Evolutionary conservation across 2,329 filamentous ascomycete species (phyloP), one percentile per base, ranked within the genome.

Genomic region (Ophiostoma himal-ulmi): DNA sequence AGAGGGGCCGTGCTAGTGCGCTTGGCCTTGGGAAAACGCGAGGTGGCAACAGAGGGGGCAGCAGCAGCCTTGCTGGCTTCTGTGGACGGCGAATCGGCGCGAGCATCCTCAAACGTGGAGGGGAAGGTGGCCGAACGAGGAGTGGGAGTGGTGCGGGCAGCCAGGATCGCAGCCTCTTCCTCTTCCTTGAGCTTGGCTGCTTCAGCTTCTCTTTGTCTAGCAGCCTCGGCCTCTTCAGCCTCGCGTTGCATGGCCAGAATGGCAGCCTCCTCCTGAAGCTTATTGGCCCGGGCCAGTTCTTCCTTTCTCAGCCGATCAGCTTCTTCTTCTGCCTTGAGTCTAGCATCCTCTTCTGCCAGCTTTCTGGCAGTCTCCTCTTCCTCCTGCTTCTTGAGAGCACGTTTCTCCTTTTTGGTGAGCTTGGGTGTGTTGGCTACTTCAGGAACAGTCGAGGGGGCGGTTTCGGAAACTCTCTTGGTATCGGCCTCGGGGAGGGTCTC

Each of bases 21-120:
- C 77, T 79, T 81, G 69, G 77, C 78, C 17, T 37, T 36, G 41
- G 70, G 70, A 44, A 71, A 71, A 22, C 68, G 68, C 6, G 70
- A 65, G 11, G 67, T 64, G 1, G 70, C 41, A 8, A 65, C 60
- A 11, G 64, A 62, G 5, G 69, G 54, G 48, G 67, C 69, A 8
- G 48, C 64, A 7, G 69, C 22, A 11, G 52, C 10, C 69, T 52
- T 64, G 37, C 5, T 30, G 48, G 39, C 54, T 10, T 39, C 57
- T 6, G 13, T 26, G 52, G 37, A 5, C 2, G 41, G 69, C 13
- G 52, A 39, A 17, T 26, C 36, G 41, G 67, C 20, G 64, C 17
- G 36, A 8, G 57, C 30, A 39, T 69, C 68, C 3, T 39, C 62
- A 22, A 65, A 22, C 20, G 36, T 22, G 34, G 60, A 20, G 36